Evolutionary conservation across 2,329 filamentous ascomycete genomes (phyloP).

Genomic region (Cryoendolithus antarcticus): DNA sequence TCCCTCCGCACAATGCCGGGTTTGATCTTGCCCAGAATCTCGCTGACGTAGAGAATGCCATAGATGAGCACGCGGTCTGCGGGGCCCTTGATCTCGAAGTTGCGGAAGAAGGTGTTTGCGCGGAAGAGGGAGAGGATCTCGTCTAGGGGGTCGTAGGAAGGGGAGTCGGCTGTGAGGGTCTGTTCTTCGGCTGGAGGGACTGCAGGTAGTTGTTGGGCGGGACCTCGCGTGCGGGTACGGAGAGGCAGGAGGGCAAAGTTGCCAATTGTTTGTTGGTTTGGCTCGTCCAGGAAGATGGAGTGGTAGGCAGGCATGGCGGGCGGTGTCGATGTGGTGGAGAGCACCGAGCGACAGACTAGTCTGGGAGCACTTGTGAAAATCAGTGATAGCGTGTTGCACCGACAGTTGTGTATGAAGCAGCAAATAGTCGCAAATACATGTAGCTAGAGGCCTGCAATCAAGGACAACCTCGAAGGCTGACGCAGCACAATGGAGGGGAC

Average conservation of each 20-base stretch:
- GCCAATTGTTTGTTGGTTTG: slow-evolving; percentile 56
- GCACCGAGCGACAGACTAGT: too few species aligned
- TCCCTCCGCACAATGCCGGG: slow-evolving; percentile 54
- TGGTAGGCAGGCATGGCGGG: slow-evolving; percentile 59
- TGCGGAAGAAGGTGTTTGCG: slow-evolving; percentile 97
- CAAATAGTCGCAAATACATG: too few species aligned
- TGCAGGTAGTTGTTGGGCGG: slow-evolving; percentile 69
- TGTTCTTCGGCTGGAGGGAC: slow-evolving; percentile 21
- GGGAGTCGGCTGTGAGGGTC: slow-evolving; percentile 37
- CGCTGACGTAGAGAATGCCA: slow-evolving; percentile 87
- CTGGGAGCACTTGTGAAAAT: too few species aligned
- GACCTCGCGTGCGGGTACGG: slow-evolving; percentile 89
- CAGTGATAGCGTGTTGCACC: too few species aligned
- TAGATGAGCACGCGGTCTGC: slow-evolving; percentile 93
- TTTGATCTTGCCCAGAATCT: slow-evolving; percentile 80
- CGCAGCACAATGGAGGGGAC: too few species aligned
- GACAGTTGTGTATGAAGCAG: too few species aligned
- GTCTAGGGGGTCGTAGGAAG: slow-evolving; percentile 93
- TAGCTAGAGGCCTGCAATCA: too few species aligned
- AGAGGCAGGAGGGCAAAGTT: slow-evolving; percentile 93
- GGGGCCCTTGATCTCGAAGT: slow-evolving; percentile 96
- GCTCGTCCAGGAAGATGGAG: slow-evolving; percentile 83
- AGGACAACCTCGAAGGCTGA: too few species aligned
- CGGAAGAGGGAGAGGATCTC: slow-evolving; percentile 88
- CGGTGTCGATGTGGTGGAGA: not conserved